These are phyloP conservation scores for Yamadazyma ubonensis DNA, from an alignment of 805 yeast species.

Conservation along the genomic window DNA sequence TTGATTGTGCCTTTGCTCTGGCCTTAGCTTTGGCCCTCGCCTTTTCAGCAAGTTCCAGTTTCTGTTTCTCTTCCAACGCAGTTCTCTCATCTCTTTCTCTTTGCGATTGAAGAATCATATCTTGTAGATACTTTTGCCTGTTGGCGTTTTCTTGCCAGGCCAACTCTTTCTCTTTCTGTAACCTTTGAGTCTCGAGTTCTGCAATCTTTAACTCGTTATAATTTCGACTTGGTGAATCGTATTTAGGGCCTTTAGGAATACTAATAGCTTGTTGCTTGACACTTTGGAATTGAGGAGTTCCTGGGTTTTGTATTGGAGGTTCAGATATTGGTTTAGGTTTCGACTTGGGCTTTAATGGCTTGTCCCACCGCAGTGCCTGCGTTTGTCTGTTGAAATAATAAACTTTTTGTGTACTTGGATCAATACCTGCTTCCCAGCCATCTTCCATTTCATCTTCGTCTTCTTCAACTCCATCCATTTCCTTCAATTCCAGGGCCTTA, in stretches of 20 bases:
- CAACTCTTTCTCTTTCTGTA: slow-evolving; percentile 31
- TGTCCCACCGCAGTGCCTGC: slow-evolving; percentile 58
- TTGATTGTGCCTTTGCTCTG: slow-evolving; percentile 10
- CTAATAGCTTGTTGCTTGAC: neutral
- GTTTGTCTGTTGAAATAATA: slow-evolving; percentile 57
- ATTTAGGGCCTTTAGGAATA: slow-evolving; percentile 4
- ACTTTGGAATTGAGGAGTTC: neutral
- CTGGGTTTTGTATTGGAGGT: neutral
- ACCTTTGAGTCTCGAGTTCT: slow-evolving; percentile 33
- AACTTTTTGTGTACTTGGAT: slow-evolving; percentile 40
- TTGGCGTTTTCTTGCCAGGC: slow-evolving; percentile 33
- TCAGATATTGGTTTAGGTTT: neutral
- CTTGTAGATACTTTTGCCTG: slow-evolving; percentile 36
- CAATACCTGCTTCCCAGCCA: slow-evolving; percentile 68
- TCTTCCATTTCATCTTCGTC: slow-evolving; percentile 7
- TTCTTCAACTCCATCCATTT: neutral
- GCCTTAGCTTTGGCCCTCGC: slow-evolving; percentile 16
- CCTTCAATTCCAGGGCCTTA: neutral
- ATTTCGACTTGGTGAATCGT: slow-evolving; percentile 2
- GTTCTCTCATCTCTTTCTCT: slow-evolving; percentile 30
- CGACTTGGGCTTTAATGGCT: slow-evolving; percentile 34
- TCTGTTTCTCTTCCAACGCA: slow-evolving; percentile 23
- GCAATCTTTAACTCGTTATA: slow-evolving; percentile 24
- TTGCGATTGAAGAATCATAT: slow-evolving; percentile 34
- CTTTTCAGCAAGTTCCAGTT: slow-evolving; percentile 23